A percentile compares a stretch with the other conserved stretches of the same genome.
Evolutionary conservation across 164 flowering plant genomes (phyloP).

Genomic region (Liriodendron chinense): DNA sequence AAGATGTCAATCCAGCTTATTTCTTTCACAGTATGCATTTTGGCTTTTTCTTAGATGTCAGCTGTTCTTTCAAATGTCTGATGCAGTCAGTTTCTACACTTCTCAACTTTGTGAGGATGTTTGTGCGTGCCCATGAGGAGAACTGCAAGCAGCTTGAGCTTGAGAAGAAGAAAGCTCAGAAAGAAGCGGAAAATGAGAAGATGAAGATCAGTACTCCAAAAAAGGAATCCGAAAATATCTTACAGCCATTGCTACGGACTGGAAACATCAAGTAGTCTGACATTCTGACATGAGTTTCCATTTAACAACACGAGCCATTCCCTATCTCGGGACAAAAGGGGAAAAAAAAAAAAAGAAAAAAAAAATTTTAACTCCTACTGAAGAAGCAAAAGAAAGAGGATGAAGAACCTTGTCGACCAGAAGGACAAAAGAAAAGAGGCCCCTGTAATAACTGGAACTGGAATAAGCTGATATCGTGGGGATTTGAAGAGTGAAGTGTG

Average conservation of each 20-base stretch:
- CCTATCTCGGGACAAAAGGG: neutral
- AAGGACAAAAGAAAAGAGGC: neutral
- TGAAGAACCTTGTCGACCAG: neutral
- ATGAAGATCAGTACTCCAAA: constrained; percentile 30
- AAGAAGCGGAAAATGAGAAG: constrained; percentile 59
- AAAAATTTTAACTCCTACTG: neutral
- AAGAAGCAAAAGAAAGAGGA: neutral
- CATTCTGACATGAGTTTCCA: neutral
- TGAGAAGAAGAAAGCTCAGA: constrained; percentile 72
- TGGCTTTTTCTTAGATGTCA: neutral
- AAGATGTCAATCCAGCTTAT: neutral
- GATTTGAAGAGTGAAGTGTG: neutral
- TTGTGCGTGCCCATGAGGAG: constrained; percentile 69
- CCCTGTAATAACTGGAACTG: neutral
- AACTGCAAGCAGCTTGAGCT: constrained; percentile 79
- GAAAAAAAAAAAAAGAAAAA: too few species aligned
- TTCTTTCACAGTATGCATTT: neutral
- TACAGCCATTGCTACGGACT: constrained; percentile 22
- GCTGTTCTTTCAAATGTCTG: constrained; percentile 2
- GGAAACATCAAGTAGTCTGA: constrained; percentile 18
- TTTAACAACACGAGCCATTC: neutral
- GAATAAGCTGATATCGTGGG: neutral
- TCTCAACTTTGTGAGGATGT: constrained; percentile 68
- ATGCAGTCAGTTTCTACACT: constrained; percentile 80
- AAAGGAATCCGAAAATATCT: constrained; percentile 25